A percentile compares a stretch with the other conserved stretches of the same genome.
These are phyloP conservation scores for Penicillium coprophilum DNA, from an alignment of 495 filamentous ascomycete genomes.

Conservation along the genomic window DNA sequence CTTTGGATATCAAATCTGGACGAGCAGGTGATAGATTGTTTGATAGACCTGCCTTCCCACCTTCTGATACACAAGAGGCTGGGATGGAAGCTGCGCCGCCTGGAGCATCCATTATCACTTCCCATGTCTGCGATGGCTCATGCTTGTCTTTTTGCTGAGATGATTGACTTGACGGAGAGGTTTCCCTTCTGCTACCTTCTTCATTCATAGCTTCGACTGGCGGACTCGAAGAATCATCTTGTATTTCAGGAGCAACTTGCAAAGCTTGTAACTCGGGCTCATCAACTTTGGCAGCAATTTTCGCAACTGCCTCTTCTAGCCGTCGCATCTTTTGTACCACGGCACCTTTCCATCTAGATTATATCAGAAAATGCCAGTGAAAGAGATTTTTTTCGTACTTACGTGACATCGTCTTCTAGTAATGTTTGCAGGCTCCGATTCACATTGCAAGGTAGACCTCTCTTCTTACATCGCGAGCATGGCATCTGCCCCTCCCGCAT, in stretches of 20 bases:
- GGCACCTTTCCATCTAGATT: constrained; percentile 34
- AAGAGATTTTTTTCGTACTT: constrained; percentile 1
- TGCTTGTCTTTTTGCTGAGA: not conserved
- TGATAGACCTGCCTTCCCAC: constrained; percentile 16
- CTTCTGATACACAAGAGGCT: constrained; percentile 28
- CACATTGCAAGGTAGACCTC: constrained; percentile 34
- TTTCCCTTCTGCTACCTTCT: not conserved
- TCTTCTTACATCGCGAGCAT: constrained; percentile 33
- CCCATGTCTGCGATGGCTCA: constrained; percentile 17
- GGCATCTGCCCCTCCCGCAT: constrained; percentile 38
- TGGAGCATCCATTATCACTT: constrained; percentile 24
- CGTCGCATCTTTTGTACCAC: constrained; percentile 25
- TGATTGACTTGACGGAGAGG: not conserved
- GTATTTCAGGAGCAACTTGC: not conserved
- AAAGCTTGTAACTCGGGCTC: constrained; percentile 22
- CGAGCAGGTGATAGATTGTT: constrained; percentile 12
- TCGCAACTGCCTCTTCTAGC: constrained; percentile 28
- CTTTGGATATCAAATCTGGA: constrained; percentile 24
- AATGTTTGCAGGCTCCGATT: constrained; percentile 40
- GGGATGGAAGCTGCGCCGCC: constrained; percentile 34
- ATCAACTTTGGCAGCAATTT: constrained; percentile 25
- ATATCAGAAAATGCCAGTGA: not conserved
- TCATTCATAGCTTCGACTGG: constrained; percentile 6
- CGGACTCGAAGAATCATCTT: constrained; percentile 12
- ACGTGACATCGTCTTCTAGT: constrained; percentile 37